phyloP scores from a whole-genome alignment of 768 basidiomycete genomes.

The Leccinum boreale region DNA sequence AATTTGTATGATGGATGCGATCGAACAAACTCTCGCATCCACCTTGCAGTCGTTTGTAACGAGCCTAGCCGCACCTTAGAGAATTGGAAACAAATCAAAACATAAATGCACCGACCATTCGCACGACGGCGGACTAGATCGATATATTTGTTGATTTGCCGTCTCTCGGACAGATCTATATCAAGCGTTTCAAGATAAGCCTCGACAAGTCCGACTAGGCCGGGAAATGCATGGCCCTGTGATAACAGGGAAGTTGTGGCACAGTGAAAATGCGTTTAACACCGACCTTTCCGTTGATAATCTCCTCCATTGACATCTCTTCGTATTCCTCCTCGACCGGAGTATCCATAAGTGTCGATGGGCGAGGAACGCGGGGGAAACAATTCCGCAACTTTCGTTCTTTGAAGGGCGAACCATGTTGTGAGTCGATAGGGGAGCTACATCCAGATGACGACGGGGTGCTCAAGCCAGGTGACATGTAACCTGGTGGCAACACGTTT shows the following conservation, averaged over 20 bases:
- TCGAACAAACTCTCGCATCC: constrained; percentile 91
- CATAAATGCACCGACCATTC: constrained; percentile 52
- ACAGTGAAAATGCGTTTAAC: constrained; percentile 1
- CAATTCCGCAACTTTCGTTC: constrained; percentile 70
- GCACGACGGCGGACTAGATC: constrained; percentile 76
- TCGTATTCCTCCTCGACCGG: constrained; percentile 81
- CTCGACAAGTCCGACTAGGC: constrained; percentile 75
- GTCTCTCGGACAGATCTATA: constrained; percentile 55
- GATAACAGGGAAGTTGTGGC: constrained; percentile 1
- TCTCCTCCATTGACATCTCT: constrained; percentile 89
- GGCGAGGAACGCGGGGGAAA: constrained; percentile 51
- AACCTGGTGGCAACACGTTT: constrained; percentile 64
- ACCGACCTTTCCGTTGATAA: constrained; percentile 87
- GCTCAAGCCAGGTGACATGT: constrained; percentile 36
- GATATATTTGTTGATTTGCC: constrained; percentile 71
- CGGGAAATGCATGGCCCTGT: constrained; percentile 68
- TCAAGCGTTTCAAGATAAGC: constrained; percentile 87
- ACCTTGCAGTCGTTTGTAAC: constrained; percentile 82
- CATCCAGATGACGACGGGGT: constrained; percentile 43
- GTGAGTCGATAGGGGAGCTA: constrained; percentile 35
- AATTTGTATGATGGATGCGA: constrained; percentile 88
- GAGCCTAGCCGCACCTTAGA: constrained; percentile 48
- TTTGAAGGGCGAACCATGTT: constrained; percentile 41
- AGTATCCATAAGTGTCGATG: constrained; percentile 48
- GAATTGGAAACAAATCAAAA: not conserved